Evolutionary conservation across 768 basidiomycete species (phyloP), one percentile per base, ranked within the genome.

Genomic region (Pulveroboletus ravenelii): DNA sequence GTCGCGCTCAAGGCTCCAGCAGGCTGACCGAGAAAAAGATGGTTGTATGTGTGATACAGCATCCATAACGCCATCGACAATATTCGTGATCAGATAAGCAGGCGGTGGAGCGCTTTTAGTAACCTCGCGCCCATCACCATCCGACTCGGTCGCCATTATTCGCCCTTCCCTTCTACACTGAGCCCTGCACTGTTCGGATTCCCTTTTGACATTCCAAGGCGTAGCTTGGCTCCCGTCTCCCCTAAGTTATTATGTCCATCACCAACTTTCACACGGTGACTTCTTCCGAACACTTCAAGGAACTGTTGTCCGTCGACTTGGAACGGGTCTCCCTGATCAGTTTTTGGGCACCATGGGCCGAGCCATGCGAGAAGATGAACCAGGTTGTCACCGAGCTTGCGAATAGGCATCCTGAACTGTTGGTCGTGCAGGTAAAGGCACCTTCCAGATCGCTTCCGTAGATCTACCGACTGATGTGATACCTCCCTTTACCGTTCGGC

Each of bases 271-370:
- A 73, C 61, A 58, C 58, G 13, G 77, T 95, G 44, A 63, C 70
- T 20, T 87, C 88, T 4, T 68, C 89, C 1, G 70, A 78, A 2
- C 79, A 90, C 44, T 92, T 98, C 71, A 82, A 90, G 65, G 62
- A 72, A 7, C 69, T 89, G 9, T 81, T 97, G 41, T 84, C 83
- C 0, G 62, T 69, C 18, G 94, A 98, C 69, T 80, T 99, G 31
- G 70, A 78, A 17, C 75, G 89, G 18, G 78, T 95, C 20, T 93
- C 93, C 5, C 74, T 95, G 34, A 82, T 96, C 63, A 91, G 89
- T 71, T 99, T 97, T 68, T 94, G 93, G 88, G 90, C 94, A 38
- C 74, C 81, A 69, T 88, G 92, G 91, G 96, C 93, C 0, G 87
- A 81, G 54, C 93, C 93, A 36, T 98, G 94, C 75, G 77, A 78